These are phyloP conservation scores for Magnusiomyces tetraspermus DNA, from an alignment of 1,139 yeast genomes.

Conservation along the genomic window DNA sequence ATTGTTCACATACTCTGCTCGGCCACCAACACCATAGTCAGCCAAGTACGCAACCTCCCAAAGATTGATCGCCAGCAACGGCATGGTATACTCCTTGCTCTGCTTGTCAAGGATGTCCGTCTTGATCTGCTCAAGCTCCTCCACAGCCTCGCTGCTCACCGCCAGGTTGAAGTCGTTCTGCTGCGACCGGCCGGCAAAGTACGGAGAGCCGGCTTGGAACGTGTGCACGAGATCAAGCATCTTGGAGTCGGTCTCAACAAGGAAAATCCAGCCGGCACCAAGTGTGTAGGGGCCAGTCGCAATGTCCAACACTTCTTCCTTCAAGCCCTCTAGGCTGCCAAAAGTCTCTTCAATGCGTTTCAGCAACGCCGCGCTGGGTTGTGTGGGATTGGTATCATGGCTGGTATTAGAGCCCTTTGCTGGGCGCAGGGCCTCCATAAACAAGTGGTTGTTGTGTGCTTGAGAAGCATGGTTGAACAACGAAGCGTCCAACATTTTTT, in stretches of 20 bases:
- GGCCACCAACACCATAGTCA: conserved; percentile 78
- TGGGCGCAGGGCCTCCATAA: conserved; percentile 53
- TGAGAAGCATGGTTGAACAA: conserved; percentile 84
- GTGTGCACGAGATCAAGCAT: conserved; percentile 52
- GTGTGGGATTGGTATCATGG: conserved; percentile 22
- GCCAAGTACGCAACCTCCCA: conserved; percentile 83
- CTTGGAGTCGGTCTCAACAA: conserved; percentile 68
- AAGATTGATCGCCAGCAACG: conserved; percentile 66
- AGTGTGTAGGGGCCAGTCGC: conserved; percentile 40
- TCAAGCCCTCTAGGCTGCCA: conserved; percentile 45
- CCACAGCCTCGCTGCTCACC: conserved; percentile 37
- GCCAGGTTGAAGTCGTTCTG: conserved; percentile 67
- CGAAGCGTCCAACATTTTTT: conserved; percentile 57
- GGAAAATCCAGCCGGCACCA: conserved; percentile 86
- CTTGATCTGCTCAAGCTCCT: conserved; percentile 38
- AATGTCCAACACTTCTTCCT: conserved; percentile 42
- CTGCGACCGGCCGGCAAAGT: conserved; percentile 67
- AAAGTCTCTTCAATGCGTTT: conserved; percentile 32
- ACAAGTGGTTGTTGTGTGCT: conserved; percentile 86
- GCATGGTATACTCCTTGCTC: conserved; percentile 60
- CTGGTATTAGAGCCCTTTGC: conserved; percentile 3
- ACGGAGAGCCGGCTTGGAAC: conserved; percentile 85
- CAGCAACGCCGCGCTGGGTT: conserved; percentile 28
- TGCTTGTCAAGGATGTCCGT: conserved; percentile 38
- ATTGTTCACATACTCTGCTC: conserved; percentile 60